These are phyloP conservation scores for Zymoseptoria crescenta DNA, from an alignment of 2,329 filamentous ascomycete species.

Conservation along the genomic window DNA sequence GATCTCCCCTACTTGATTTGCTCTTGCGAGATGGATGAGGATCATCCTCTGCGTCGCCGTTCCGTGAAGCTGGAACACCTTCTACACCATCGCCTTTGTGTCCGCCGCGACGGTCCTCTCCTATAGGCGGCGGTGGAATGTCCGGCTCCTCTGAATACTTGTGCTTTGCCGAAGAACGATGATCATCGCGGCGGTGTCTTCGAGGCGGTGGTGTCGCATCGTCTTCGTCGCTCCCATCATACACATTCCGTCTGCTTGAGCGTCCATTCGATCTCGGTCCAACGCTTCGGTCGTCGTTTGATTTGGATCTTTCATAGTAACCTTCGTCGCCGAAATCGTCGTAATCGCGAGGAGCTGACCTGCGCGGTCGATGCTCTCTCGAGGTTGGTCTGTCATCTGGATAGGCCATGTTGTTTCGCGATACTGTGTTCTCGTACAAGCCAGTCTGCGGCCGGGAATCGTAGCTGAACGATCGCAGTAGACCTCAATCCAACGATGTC, in stretches of 20 bases:
- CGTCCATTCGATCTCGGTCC: constrained; percentile 9
- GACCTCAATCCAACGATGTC: not conserved
- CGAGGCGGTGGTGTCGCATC: constrained; percentile 11
- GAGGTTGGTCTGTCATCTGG: constrained; percentile 12
- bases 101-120: constrained; percentile 9
- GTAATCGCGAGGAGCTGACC: constrained; percentile 9
- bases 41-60: not conserved
- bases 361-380: constrained; percentile 11
- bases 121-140: constrained; percentile 18
- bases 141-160: constrained; percentile 9
- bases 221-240: constrained; percentile 26
- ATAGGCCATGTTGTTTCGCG: constrained; percentile 9
- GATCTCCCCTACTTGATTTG: not conserved
- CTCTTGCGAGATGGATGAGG: not conserved
- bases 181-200: constrained; percentile 4
- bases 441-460: not conserved
- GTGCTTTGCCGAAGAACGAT: constrained; percentile 7
- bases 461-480: not conserved
- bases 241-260: constrained; percentile 14
- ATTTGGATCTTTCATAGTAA: constrained; percentile 10
- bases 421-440: not conserved
- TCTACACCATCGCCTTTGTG: not conserved
- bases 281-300: constrained; percentile 1
- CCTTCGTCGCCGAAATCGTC: constrained; percentile 15
- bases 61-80: not conserved